Percentiles rank a stretch among this genome's conserved stretches.
These are phyloP conservation scores for Chrysoporthe austroafricana DNA, from an alignment of 2,329 filamentous ascomycete genomes.

Conservation along the genomic window DNA sequence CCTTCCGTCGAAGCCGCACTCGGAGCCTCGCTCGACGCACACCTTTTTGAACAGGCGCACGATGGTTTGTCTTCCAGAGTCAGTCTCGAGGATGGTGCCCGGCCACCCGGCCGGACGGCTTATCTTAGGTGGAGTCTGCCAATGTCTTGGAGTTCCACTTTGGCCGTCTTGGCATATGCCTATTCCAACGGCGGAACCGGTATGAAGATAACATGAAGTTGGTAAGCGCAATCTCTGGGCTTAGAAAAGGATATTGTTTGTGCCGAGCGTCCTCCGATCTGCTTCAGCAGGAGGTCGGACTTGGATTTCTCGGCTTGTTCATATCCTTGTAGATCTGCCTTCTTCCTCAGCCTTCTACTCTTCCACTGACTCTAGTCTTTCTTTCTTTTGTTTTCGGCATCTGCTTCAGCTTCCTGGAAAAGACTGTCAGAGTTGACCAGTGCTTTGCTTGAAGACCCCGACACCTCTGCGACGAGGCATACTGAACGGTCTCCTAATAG, in stretches of 20 bases:
- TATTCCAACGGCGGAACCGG: neutral
- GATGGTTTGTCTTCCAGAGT: neutral
- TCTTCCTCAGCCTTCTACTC: neutral
- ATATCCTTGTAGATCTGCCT: conserved; percentile 2
- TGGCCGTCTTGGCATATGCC: conserved; percentile 16
- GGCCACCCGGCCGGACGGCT: neutral
- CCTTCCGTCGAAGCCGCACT: neutral
- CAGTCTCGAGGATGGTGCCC: neutral
- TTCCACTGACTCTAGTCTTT: neutral
- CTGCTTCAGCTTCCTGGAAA: neutral
- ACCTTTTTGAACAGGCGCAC: neutral
- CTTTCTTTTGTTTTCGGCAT: neutral
- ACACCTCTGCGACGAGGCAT: neutral
- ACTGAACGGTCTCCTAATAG: neutral
- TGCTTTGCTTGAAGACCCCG: neutral
- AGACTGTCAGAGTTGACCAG: neutral
- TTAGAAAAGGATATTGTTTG: neutral
- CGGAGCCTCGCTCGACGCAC: neutral
- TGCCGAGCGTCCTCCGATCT: conserved; percentile 1
- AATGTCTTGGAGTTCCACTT: conserved; percentile 9
- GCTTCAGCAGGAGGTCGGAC: neutral
- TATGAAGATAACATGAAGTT: neutral
- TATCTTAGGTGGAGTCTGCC: conserved; percentile 16
- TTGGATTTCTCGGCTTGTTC: neutral
- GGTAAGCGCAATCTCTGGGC: conserved; percentile 11